Conservation (phyloP, 2,329 filamentous ascomycete genomes). For the Nemania abortiva region DNA sequence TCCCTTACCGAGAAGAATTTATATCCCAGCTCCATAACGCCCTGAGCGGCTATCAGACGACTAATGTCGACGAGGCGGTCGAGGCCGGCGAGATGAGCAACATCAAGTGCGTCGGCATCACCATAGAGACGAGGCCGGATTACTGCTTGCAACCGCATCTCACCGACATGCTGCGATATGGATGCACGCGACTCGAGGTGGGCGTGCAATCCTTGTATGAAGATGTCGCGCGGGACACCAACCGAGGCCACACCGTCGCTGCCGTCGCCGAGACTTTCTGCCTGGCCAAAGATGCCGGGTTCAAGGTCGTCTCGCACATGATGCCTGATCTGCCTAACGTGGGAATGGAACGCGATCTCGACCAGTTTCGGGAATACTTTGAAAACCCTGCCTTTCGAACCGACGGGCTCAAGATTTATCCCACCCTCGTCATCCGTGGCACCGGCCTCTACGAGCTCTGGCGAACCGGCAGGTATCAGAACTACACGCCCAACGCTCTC, state of each 20-base stretch:
- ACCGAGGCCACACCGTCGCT: slow-evolving; percentile 94
- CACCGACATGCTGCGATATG: slow-evolving; percentile 96
- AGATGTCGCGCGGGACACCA: slow-evolving; percentile 97
- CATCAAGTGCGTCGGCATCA: slow-evolving; percentile 97
- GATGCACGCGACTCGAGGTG: slow-evolving; percentile 92
- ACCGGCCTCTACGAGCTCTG: slow-evolving; percentile 97
- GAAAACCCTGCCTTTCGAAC: slow-evolving; percentile 96
- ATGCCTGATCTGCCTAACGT: slow-evolving; percentile 99
- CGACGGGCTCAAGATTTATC: slow-evolving; percentile 97
- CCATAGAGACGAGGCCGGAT: slow-evolving; percentile 96
- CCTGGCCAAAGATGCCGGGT: slow-evolving; percentile 96
- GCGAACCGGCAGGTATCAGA: slow-evolving; percentile 96
- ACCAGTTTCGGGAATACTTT: slow-evolving; percentile 98
- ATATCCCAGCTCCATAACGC: slow-evolving; percentile 97
- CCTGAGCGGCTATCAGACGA: slow-evolving; percentile 93
- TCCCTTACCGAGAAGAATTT: slow-evolving; percentile 91
- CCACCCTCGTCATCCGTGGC: slow-evolving; percentile 94
- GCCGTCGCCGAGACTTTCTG: slow-evolving; percentile 97
- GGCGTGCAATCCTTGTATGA: slow-evolving; percentile 98
- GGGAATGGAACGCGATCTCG: slow-evolving; percentile 96
- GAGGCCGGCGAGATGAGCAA: slow-evolving; percentile 95
- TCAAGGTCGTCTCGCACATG: slow-evolving; percentile 99
- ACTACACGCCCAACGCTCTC: slow-evolving; percentile 97
- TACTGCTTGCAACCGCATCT: slow-evolving; percentile 97
- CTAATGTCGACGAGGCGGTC: slow-evolving; percentile 94